Conservation (phyloP, 2,329 filamentous ascomycete species). For the Ascochyta clinopodiicola region DNA sequence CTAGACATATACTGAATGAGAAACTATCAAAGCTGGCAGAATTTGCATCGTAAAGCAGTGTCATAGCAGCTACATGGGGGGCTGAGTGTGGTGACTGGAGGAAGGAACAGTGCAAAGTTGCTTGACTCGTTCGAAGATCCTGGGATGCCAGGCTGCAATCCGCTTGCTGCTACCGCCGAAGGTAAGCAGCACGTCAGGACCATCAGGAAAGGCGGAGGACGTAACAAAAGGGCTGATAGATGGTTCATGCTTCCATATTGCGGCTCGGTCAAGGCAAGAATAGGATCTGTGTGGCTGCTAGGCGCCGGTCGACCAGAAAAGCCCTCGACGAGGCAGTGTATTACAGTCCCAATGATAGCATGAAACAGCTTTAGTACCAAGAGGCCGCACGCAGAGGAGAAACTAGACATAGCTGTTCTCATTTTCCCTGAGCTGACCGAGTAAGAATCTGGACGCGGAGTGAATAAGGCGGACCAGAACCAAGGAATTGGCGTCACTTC, state of each 20-base stretch:
- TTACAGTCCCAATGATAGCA: neutral
- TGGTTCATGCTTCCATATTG: neutral
- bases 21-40: neutral
- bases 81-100: conserved; percentile 13
- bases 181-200: neutral
- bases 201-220: neutral
- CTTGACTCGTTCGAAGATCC: neutral
- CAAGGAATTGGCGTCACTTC: neutral
- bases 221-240: neutral
- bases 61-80: conserved; percentile 3
- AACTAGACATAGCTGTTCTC: neutral
- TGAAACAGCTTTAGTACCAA: neutral
- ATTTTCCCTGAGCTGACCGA: neutral
- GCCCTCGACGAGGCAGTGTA: neutral
- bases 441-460: neutral
- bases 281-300: neutral
- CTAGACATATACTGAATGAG: conserved; percentile 1
- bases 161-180: conserved; percentile 2
- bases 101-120: neutral
- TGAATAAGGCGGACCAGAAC: neutral
- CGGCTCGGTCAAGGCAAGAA: conserved; percentile 2
- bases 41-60: neutral
- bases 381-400: conserved; percentile 1
- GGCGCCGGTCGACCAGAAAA: neutral
- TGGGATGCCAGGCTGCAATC: conserved; percentile 5